Percentiles rank a stretch among this genome's conserved stretches.
Evolutionary conservation across 441 rosid species (phyloP).

Genomic region (Capsella rubella): DNA sequence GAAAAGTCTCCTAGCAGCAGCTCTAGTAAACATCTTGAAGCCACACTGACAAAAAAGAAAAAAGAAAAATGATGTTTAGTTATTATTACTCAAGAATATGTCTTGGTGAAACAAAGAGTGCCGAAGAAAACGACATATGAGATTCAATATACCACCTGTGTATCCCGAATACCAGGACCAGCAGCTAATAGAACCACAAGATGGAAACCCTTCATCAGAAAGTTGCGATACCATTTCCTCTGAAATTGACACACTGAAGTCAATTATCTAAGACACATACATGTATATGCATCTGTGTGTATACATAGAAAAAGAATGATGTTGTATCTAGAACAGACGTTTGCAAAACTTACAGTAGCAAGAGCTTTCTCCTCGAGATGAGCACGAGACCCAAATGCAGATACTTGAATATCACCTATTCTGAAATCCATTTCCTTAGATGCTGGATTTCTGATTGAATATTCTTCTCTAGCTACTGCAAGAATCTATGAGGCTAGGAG

Average conservation of each 20-base stretch:
- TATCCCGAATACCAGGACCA: conserved; percentile 94
- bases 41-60: conserved; percentile 67
- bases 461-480: conserved; percentile 69
- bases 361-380: conserved; percentile 95
- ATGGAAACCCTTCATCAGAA: conserved; percentile 97
- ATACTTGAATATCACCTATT: conserved; percentile 72
- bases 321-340: background rate
- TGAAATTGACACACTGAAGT: conserved; percentile 48
- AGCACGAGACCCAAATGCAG: conserved; percentile 95
- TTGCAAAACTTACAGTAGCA: conserved; percentile 68
- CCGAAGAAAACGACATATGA: background rate
- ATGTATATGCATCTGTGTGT: conserved; percentile 17
- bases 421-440: conserved; percentile 50
- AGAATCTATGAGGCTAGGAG: conserved; percentile 63
- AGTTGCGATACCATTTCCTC: conserved; percentile 96
- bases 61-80: background rate
- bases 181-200: conserved; percentile 82
- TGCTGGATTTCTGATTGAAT: conserved; percentile 52
- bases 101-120: conserved; percentile 20
- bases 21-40: conserved; percentile 97
- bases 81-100: background rate
- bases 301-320: conserved; percentile 13
- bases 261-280: conserved; percentile 30
- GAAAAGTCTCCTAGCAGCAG: conserved; percentile 93
- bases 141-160: conserved; percentile 61